These are phyloP conservation scores for Andrographis paniculata DNA, from an alignment of 305 asterid species.

Conservation along the genomic window DNA sequence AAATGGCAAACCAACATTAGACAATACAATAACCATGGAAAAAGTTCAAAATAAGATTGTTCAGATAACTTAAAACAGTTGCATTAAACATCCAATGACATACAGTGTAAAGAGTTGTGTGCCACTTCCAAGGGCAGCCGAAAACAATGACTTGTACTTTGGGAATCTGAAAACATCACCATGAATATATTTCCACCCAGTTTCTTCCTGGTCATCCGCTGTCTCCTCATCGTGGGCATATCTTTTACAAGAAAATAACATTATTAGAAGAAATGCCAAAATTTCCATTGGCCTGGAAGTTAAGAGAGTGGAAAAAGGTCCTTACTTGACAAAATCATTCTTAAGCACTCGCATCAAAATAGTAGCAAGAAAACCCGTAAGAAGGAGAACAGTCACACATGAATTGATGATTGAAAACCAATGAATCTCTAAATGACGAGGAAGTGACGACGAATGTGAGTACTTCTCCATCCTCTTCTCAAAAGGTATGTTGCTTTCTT, in stretches of 20 bases:
- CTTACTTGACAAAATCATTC: constrained; percentile 78
- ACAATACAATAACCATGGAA: constrained; percentile 2
- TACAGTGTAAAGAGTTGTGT: constrained; percentile 70
- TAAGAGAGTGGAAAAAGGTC: background rate
- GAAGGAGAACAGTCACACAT: constrained; percentile 80
- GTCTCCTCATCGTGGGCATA: constrained; percentile 71
- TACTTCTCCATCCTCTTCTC: constrained; percentile 82
- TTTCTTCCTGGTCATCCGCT: constrained; percentile 74
- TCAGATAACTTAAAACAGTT: background rate
- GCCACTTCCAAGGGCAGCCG: constrained; percentile 81
- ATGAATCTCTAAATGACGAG: constrained; percentile 73
- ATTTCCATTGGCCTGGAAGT: too few species aligned
- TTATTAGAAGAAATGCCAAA: too few species aligned
- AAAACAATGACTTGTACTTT: constrained; percentile 51
- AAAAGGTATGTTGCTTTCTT: constrained; percentile 48
- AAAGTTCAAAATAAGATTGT: background rate
- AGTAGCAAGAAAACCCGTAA: constrained; percentile 74
- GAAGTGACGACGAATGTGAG: constrained; percentile 65
- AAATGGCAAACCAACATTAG: background rate
- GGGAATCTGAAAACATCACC: constrained; percentile 84
- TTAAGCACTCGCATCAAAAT: constrained; percentile 78
- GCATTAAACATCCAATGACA: constrained; percentile 12
- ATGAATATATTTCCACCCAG: constrained; percentile 80
- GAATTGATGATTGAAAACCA: constrained; percentile 85
- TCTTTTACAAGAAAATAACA: constrained; percentile 23